Conservation (phyloP, 1,139 yeast species). For the Sugiyamaella xylanicola region DNA sequence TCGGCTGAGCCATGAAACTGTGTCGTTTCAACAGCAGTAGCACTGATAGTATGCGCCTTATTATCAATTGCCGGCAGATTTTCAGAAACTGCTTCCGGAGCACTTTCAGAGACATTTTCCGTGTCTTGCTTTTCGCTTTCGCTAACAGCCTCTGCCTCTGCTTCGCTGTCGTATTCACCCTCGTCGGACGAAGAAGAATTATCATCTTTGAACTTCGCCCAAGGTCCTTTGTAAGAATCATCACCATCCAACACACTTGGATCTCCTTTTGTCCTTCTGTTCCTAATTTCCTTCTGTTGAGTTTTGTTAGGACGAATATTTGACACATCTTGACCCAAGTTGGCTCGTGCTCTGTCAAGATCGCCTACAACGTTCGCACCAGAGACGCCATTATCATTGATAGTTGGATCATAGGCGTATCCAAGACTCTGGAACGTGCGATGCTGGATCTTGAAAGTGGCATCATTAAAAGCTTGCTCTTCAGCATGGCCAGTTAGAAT, state of each 20-base stretch:
- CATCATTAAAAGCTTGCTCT: conserved; percentile 46
- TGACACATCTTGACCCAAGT: conserved; percentile 29
- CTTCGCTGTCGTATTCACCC: conserved; percentile 34
- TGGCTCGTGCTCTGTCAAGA: conserved; percentile 26
- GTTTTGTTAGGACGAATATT: conserved; percentile 28
- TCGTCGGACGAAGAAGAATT: conserved; percentile 25
- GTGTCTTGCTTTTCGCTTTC: conserved; percentile 7
- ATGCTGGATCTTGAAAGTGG: conserved; percentile 48
- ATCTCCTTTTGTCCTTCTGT: conserved; percentile 46
- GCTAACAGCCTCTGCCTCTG: conserved; percentile 26
- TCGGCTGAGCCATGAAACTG: conserved; percentile 54
- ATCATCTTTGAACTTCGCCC: conserved; percentile 51
- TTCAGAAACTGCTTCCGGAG: too few relatives aligned
- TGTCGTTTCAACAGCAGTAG: conserved; percentile 39
- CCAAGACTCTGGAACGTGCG: conserved; percentile 41
- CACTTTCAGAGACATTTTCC: too few relatives aligned
- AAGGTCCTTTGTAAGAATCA: conserved; percentile 56
- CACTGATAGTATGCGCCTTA: too few relatives aligned
- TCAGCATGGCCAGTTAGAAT: conserved; percentile 46
- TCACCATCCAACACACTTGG: conserved; percentile 46
- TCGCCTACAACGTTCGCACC: conserved; percentile 34
- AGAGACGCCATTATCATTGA: conserved; percentile 24
- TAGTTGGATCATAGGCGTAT: conserved; percentile 39
- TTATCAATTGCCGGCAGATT: too few relatives aligned
- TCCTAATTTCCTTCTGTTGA: conserved; percentile 34